Conservation (phyloP, 2,329 filamentous ascomycete species). For the Fusarium bactridioides region DNA sequence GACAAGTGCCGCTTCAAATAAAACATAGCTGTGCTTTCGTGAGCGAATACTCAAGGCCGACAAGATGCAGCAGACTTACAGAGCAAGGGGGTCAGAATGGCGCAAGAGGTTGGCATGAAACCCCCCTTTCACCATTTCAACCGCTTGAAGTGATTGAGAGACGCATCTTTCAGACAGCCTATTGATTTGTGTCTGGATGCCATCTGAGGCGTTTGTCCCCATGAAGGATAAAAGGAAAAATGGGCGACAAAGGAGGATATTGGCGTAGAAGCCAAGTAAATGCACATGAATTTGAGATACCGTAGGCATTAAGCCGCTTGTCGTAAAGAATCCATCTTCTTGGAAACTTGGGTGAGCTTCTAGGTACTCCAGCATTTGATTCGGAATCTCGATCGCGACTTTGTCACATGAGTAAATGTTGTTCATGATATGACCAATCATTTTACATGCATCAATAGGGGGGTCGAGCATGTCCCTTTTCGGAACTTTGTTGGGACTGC, state of each 20-base stretch:
- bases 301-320: conserved; percentile 49
- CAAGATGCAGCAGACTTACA: conserved; percentile 54
- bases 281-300: conserved; percentile 70
- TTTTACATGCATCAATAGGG: conserved; percentile 63
- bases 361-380: conserved; percentile 58
- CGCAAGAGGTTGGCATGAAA: conserved; percentile 56
- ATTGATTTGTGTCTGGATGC: conserved; percentile 46
- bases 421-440: conserved; percentile 66
- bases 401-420: conserved; percentile 67
- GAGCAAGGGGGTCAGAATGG: conserved; percentile 62
- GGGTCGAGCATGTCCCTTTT: conserved; percentile 56
- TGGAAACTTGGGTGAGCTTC: conserved; percentile 57
- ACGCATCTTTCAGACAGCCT: conserved; percentile 55
- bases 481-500: neutral
- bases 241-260: conserved; percentile 69
- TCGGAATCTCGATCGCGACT: conserved; percentile 64
- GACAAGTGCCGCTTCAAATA: conserved; percentile 63
- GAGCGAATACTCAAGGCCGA: neutral
- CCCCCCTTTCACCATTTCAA: conserved; percentile 56
- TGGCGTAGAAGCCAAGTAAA: conserved; percentile 67
- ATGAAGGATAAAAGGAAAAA: conserved; percentile 69
- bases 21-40: conserved; percentile 57
- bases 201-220: conserved; percentile 28
- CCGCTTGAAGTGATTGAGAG: conserved; percentile 48
- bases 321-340: conserved; percentile 44